Conservation (phyloP, 106 monocot species). For the Dendrobium catenatum region DNA sequence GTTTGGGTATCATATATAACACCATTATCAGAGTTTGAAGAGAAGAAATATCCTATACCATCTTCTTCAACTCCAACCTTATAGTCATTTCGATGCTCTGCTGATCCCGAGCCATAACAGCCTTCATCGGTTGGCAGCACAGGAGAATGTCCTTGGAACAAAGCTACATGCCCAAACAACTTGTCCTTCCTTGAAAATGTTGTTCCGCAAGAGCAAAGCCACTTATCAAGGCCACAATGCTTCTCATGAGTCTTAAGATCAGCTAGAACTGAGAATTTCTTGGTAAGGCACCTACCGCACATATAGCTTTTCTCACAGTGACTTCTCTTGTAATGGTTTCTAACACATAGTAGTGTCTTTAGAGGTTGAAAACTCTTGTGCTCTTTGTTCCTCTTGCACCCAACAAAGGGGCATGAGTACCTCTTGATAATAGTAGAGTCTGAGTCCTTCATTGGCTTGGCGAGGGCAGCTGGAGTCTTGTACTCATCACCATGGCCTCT, state of each 20-base stretch:
- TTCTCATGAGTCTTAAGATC: slow-evolving; percentile 96
- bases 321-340: slow-evolving; percentile 94
- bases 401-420: slow-evolving; percentile 78
- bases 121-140: slow-evolving; percentile 30
- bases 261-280: slow-evolving; percentile 87
- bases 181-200: slow-evolving; percentile 96
- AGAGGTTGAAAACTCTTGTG: slow-evolving; percentile 89
- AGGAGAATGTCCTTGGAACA: slow-evolving; percentile 85
- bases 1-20: slow-evolving; percentile 22
- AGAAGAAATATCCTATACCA: too few relatives aligned
- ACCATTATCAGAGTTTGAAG: too few relatives aligned
- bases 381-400: slow-evolving; percentile 91
- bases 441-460: slow-evolving; percentile 64
- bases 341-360: slow-evolving; percentile 84
- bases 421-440: slow-evolving; percentile 37
- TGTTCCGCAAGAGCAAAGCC: slow-evolving; percentile 97
- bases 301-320: slow-evolving; percentile 88
- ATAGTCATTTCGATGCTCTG: too few relatives aligned
- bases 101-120: neutral
- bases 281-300: slow-evolving; percentile 73
- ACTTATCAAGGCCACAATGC: slow-evolving; percentile 81
- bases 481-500: slow-evolving; percentile 96
- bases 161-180: slow-evolving; percentile 85
- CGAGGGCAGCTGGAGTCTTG: slow-evolving; percentile 75
- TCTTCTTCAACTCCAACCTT: too few relatives aligned